Conservation (phyloP, 192 early-diverging fungal genomes). For the Coemansia sp. region DNA sequence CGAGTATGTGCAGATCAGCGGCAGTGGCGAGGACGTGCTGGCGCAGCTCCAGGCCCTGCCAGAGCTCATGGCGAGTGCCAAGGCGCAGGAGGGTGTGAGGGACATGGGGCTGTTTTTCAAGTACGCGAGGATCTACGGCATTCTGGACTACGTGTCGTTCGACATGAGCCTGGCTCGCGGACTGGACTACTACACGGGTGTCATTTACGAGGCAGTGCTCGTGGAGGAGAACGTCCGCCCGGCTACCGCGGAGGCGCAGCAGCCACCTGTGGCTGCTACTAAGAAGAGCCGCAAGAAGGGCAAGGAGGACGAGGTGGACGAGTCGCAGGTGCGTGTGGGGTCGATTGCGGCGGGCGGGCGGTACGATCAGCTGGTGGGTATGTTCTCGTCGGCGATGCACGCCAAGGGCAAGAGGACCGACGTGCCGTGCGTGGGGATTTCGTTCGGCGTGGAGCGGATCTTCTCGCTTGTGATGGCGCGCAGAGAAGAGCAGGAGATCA, state of each 20-base stretch:
- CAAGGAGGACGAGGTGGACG: constrained; percentile 58
- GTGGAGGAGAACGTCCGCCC: constrained; percentile 46
- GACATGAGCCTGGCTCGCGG: constrained; percentile 97
- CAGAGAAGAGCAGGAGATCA: constrained; percentile 60
- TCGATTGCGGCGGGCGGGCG: constrained; percentile 97
- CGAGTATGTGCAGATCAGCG: constrained; percentile 84
- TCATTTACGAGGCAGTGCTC: constrained; percentile 96
- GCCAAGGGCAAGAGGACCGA: constrained; percentile 61
- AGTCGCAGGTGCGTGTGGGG: constrained; percentile 83
- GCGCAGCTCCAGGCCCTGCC: constrained; percentile 69
- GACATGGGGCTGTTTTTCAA: constrained; percentile 87
- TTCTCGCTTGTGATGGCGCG: constrained; percentile 83
- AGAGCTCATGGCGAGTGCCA: constrained; percentile 65
- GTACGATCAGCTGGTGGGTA: constrained; percentile 97
- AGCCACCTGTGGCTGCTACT: constrained; percentile 10
- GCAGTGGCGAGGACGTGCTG: constrained; percentile 72
- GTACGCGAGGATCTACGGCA: constrained; percentile 82
- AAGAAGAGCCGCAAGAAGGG: constrained; percentile 5
- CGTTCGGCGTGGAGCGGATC: constrained; percentile 96
- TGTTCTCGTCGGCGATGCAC: constrained; percentile 72
- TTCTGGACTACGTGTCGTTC: constrained; percentile 74
- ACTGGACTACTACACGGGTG: constrained; percentile 98
- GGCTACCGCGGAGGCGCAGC: constrained; percentile 11
- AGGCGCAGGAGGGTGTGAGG: constrained; percentile 76
- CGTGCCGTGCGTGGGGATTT: constrained; percentile 96